Evolutionary conservation across 176 grass and related monocot species (phyloP).

Genomic region (Carex parvula): DNA sequence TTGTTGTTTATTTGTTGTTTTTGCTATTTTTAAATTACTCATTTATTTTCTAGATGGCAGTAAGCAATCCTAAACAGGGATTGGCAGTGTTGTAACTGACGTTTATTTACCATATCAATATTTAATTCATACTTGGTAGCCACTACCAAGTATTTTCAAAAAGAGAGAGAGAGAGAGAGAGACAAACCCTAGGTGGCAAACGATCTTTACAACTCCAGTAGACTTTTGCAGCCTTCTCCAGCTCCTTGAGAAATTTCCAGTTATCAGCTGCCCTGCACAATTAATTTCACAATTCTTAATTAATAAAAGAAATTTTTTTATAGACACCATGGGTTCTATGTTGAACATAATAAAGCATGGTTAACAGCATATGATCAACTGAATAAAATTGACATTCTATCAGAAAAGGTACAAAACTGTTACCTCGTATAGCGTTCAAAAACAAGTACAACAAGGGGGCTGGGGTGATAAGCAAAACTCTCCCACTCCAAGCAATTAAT

Average conservation of each 20-base stretch:
- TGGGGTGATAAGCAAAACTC: slow-evolving; percentile 86
- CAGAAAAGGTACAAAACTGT: neutral
- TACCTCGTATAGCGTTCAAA: slow-evolving; percentile 86
- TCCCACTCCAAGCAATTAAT: slow-evolving; percentile 98
- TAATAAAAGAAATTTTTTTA: neutral
- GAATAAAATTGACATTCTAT: slow-evolving; percentile 21
- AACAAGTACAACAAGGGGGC: slow-evolving; percentile 78
- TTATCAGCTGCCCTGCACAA: slow-evolving; percentile 67
- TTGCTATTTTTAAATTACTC: no score
- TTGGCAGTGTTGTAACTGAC: no score
- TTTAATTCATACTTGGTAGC: no score
- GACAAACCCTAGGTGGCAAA: slow-evolving; percentile 64
- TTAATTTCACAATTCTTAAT: neutral
- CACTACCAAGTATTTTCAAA: no score
- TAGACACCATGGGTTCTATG: neutral
- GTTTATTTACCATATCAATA: no score
- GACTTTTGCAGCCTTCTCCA: slow-evolving; percentile 83
- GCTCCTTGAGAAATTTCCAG: slow-evolving; percentile 83
- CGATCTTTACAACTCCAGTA: slow-evolving; percentile 88
- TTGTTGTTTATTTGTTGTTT: no score
- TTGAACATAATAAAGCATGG: neutral
- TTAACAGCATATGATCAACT: neutral
- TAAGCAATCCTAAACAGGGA: no score
- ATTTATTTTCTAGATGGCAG: no score
- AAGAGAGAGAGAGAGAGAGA: no score